phyloP scores from a whole-genome alignment of 2,329 filamentous ascomycete genomes.

The Ophiostoma pallidulum region DNA sequence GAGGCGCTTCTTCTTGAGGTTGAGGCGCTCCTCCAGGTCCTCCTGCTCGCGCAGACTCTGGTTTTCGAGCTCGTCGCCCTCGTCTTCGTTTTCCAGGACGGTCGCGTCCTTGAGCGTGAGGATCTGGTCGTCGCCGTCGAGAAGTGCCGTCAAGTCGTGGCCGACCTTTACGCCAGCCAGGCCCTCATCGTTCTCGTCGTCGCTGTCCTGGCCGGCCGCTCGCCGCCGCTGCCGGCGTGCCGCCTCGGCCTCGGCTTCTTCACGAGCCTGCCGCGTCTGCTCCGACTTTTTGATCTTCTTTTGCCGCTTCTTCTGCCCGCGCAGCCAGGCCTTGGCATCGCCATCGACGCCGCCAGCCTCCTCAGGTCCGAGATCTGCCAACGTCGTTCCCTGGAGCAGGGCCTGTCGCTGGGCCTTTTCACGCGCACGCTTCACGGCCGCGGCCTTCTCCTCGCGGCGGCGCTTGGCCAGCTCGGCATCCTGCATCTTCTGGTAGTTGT shows the following conservation, averaged over 20 bases:
- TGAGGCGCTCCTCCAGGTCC: conserved; percentile 63
- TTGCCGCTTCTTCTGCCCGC: conserved; percentile 84
- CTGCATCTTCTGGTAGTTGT: conserved; percentile 58
- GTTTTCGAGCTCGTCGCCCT: conserved; percentile 85
- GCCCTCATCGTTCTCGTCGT: conserved; percentile 68
- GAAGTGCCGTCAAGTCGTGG: conserved; percentile 74
- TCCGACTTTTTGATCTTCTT: conserved; percentile 81
- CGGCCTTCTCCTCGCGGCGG: conserved; percentile 69
- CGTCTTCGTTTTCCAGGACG: conserved; percentile 73
- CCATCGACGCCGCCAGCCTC: conserved; percentile 38
- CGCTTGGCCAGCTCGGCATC: conserved; percentile 69
- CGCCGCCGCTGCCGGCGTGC: conserved; percentile 64
- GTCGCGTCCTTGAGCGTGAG: conserved; percentile 90
- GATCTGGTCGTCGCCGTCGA: conserved; percentile 77
- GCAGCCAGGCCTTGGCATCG: conserved; percentile 80
- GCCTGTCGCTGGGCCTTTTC: conserved; percentile 70
- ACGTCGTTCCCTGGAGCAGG: conserved; percentile 69
- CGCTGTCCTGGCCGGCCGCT: conserved; percentile 31
- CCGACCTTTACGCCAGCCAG: conserved; percentile 85
- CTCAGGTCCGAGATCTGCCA: conserved; percentile 63
- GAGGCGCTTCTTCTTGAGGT: conserved; percentile 82
- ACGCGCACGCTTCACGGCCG: conserved; percentile 76
- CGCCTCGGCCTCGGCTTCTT: conserved; percentile 52
- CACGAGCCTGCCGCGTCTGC: conserved; percentile 57
- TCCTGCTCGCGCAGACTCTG: conserved; percentile 62